These are phyloP conservation scores for Macrolepiota albuminosa DNA, from an alignment of 768 basidiomycete species.

Conservation along the genomic window DNA sequence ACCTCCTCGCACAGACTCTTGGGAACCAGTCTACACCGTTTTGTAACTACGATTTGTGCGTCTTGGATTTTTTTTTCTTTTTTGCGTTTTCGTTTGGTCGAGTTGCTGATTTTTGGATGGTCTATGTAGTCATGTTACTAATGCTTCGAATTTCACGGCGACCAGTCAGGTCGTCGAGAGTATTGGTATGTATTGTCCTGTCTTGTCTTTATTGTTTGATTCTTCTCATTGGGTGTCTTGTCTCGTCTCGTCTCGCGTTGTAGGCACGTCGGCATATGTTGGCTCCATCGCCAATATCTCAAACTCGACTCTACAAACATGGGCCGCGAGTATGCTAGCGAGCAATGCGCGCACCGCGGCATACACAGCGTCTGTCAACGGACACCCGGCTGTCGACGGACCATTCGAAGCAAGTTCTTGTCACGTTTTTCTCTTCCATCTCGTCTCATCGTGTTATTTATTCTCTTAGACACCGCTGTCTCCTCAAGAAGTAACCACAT, in stretches of 20 bases:
- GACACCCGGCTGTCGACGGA: slow-evolving; percentile 35
- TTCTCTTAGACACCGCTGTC: slow-evolving; percentile 16
- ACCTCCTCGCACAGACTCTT: slow-evolving; percentile 22
- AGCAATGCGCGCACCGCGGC: slow-evolving; percentile 46
- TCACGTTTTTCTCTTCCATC: not conserved
- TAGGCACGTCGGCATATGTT: slow-evolving; percentile 41
- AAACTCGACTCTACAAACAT: slow-evolving; percentile 32
- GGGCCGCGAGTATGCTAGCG: slow-evolving; percentile 44
- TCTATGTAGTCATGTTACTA: slow-evolving; percentile 7
- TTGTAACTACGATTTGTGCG: slow-evolving; percentile 50
- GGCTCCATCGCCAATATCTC: slow-evolving; percentile 39
- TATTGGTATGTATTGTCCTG: slow-evolving; percentile 10
- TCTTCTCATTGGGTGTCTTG: not conserved
- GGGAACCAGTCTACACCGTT: slow-evolving; percentile 39
- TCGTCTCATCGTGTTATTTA: not conserved
- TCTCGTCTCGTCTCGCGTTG: not conserved
- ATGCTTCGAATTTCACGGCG: slow-evolving; percentile 11
- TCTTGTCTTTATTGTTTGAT: too few relatives aligned
- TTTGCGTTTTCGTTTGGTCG: not conserved
- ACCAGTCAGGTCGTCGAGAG: slow-evolving; percentile 12
- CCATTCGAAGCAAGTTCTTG: slow-evolving; percentile 34
- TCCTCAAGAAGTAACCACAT: slow-evolving; percentile 20
- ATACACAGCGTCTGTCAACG: slow-evolving; percentile 36
- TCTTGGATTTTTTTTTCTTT: not conserved
- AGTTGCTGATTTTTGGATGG: not conserved